phyloP scores from a whole-genome alignment of 2,329 filamentous ascomycete species.

The Fusarium odoratissimum region DNA sequence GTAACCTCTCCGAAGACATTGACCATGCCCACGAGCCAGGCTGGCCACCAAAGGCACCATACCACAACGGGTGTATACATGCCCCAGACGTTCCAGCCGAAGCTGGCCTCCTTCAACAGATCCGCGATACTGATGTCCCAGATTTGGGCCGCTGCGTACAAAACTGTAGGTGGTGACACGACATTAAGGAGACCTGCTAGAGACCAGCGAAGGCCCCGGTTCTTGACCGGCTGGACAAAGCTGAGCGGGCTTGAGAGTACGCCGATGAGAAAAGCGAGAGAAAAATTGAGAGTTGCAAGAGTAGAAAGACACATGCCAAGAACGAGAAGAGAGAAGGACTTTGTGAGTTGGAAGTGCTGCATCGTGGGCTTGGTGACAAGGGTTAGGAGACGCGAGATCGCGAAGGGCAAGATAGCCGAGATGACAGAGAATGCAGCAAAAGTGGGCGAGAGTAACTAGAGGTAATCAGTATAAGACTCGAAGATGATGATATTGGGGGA shows the following conservation, averaged over 20 bases:
- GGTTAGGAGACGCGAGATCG: slow-evolving; percentile 67
- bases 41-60: slow-evolving; percentile 97
- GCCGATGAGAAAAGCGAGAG: slow-evolving; percentile 85
- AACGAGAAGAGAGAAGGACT: slow-evolving; percentile 91
- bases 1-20: slow-evolving; percentile 60
- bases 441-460: slow-evolving; percentile 67
- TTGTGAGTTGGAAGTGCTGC: slow-evolving; percentile 82
- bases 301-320: slow-evolving; percentile 92
- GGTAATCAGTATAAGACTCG: slow-evolving; percentile 2
- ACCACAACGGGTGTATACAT: slow-evolving; percentile 89
- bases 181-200: slow-evolving; percentile 66
- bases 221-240: slow-evolving; percentile 70
- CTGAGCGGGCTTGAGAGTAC: slow-evolving; percentile 81
- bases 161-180: slow-evolving; percentile 71
- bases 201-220: slow-evolving; percentile 53
- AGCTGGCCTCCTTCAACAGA: slow-evolving; percentile 78
- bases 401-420: slow-evolving; percentile 67
- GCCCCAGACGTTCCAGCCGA: slow-evolving; percentile 90
- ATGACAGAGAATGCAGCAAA: slow-evolving; percentile 68
- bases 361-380: slow-evolving; percentile 63
- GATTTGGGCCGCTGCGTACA: slow-evolving; percentile 58
- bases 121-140: slow-evolving; percentile 59
- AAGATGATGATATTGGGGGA: not conserved
- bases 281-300: slow-evolving; percentile 96
- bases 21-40: slow-evolving; percentile 78